Percentiles rank a stretch among this genome's conserved stretches.
These are phyloP conservation scores for Grammothele lineata DNA, from an alignment of 768 basidiomycete genomes.

Conservation along the genomic window DNA sequence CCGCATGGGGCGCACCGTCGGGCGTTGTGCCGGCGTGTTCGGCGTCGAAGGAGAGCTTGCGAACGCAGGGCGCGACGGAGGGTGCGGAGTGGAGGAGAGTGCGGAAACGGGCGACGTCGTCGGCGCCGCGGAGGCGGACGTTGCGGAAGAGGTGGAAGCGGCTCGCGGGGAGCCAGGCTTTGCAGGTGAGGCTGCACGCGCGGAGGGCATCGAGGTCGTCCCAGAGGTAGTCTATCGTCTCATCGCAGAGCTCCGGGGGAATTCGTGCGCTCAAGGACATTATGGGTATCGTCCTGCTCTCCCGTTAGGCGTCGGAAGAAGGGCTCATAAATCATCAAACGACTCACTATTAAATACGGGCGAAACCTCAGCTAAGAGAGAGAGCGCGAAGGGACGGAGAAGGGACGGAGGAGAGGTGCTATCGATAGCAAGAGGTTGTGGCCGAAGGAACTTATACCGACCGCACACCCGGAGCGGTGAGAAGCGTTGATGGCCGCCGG, in stretches of 20 bases:
- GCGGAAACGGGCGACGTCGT: conserved; percentile 16
- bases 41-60: conserved; percentile 21
- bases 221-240: conserved; percentile 27
- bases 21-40: conserved; percentile 15
- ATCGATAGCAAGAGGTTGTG: too few species aligned
- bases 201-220: conserved; percentile 23
- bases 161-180: conserved; percentile 21
- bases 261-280: conserved; percentile 5
- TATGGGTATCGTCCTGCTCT: neutral
- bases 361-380: too few species aligned
- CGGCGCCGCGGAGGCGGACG: conserved; percentile 18
- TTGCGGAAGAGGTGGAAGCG: conserved; percentile 26
- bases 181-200: conserved; percentile 23
- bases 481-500: too few species aligned
- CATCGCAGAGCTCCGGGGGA: conserved; percentile 26
- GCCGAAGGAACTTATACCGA: too few species aligned
- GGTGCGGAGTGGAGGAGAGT: conserved; percentile 15
- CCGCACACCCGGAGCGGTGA: too few species aligned
- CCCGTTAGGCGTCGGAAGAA: neutral
- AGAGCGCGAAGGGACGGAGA: neutral
- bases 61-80: conserved; percentile 18
- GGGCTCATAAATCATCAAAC: too few species aligned
- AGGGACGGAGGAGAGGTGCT: neutral
- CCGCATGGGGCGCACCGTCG: conserved; percentile 14
- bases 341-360: too few species aligned